Conservation (phyloP, 495 filamentous ascomycete genomes). For the Amniculicola lignicola region DNA sequence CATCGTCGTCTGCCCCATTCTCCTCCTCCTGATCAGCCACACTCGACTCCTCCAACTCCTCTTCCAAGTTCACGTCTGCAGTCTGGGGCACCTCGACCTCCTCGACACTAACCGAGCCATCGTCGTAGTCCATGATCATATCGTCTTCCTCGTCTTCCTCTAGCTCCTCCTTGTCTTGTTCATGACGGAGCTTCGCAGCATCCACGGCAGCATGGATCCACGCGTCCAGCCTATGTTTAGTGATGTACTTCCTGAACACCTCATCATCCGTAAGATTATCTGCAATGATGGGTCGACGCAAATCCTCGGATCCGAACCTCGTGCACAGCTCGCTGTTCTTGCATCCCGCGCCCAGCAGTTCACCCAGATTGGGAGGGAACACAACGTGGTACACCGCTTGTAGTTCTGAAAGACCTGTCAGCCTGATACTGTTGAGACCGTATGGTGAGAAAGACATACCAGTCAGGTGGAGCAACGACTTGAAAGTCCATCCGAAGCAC, state of each 20-base stretch:
- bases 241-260: slow-evolving; percentile 30
- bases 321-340: slow-evolving; percentile 29
- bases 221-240: slow-evolving; percentile 36
- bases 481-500: slow-evolving; percentile 51
- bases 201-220: slow-evolving; percentile 36
- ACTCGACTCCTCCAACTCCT: too few species aligned
- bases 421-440: background rate
- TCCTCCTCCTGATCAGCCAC: slow-evolving; percentile 7
- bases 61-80: too few species aligned
- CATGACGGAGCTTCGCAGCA: slow-evolving; percentile 20
- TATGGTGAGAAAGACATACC: slow-evolving; percentile 33
- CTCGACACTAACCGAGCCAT: slow-evolving; percentile 2
- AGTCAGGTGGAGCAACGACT: slow-evolving; percentile 46
- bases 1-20: slow-evolving; percentile 20
- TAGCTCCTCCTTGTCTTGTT: slow-evolving; percentile 6
- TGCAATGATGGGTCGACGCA: slow-evolving; percentile 35
- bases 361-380: background rate
- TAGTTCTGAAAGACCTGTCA: slow-evolving; percentile 7
- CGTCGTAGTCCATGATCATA: background rate
- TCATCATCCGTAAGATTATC: slow-evolving; percentile 42
- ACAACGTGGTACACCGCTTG: background rate
- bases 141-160: background rate
- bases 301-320: slow-evolving; percentile 34
- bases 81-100: too few species aligned
- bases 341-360: slow-evolving; percentile 34